phyloP scores from a whole-genome alignment of 2,329 filamentous ascomycete genomes.

The Bipolaris oryzae region DNA sequence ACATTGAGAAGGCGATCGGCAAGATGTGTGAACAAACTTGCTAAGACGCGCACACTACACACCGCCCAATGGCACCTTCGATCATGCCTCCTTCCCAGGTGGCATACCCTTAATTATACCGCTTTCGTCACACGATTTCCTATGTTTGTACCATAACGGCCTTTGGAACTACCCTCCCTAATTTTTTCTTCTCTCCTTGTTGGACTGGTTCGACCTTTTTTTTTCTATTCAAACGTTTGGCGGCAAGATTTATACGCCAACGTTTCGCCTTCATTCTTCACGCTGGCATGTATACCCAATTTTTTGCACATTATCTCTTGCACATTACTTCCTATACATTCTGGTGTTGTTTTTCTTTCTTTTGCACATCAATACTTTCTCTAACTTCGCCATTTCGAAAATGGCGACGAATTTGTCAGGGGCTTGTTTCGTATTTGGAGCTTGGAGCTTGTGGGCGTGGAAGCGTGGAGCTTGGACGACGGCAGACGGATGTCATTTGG shows the following conservation, averaged over 20 bases:
- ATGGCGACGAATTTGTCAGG: constrained; percentile 21
- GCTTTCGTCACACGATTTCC: constrained; percentile 18
- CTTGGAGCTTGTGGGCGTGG: constrained; percentile 8
- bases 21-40: constrained; percentile 52
- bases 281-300: constrained; percentile 14
- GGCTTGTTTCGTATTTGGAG: constrained; percentile 38
- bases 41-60: constrained; percentile 27
- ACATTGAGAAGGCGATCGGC: constrained; percentile 51
- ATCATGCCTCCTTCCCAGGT: constrained; percentile 14
- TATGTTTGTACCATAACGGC: constrained; percentile 38
- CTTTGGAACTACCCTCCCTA: constrained; percentile 25
- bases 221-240: constrained; percentile 14
- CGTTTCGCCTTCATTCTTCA: constrained; percentile 11
- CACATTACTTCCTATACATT: constrained; percentile 7
- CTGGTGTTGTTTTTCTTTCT: constrained; percentile 15
- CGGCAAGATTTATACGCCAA: constrained; percentile 9
- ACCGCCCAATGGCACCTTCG: constrained; percentile 15
- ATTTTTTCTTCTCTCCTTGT: constrained; percentile 17
- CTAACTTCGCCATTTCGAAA: constrained; percentile 17
- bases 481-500: constrained; percentile 26
- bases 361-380: constrained; percentile 20
- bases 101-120: constrained; percentile 31
- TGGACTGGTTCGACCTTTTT: constrained; percentile 12
- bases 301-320: neutral
- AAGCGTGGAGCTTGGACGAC: constrained; percentile 19